Evolutionary conservation across 2,329 filamentous ascomycete species (phyloP).

Genomic region (Claviceps sp.): DNA sequence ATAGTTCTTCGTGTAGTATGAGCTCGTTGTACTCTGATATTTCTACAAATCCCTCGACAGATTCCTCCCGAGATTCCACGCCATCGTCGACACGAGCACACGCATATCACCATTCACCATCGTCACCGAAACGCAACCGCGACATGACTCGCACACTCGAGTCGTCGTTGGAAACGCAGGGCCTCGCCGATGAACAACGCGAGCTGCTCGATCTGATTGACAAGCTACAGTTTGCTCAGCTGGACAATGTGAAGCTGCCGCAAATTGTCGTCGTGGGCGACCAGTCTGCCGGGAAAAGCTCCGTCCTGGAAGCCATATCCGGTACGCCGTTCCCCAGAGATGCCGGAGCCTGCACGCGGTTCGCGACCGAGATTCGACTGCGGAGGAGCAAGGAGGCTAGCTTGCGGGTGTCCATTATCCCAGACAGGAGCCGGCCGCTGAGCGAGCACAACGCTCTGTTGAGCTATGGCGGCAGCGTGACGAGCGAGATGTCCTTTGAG

Average conservation of each 20-base stretch:
- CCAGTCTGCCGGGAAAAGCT: slow-evolving; percentile 51
- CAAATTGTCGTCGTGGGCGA: slow-evolving; percentile 53
- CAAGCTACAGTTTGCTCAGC: slow-evolving; percentile 37
- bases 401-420: slow-evolving; percentile 40
- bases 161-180: slow-evolving; percentile 33
- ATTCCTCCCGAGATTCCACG: not conserved
- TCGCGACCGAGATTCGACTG: slow-evolving; percentile 46
- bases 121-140: slow-evolving; percentile 11
- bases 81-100: not conserved
- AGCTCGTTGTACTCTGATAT: slow-evolving; percentile 6
- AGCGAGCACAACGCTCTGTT: slow-evolving; percentile 33
- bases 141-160: slow-evolving; percentile 30
- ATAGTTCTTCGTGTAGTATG: not conserved
- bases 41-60: not conserved
- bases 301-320: slow-evolving; percentile 49
- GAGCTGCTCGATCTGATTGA: slow-evolving; percentile 44
- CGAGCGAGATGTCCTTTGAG: slow-evolving; percentile 32
- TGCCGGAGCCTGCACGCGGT: slow-evolving; percentile 47
- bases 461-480: slow-evolving; percentile 34
- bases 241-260: slow-evolving; percentile 40
- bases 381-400: slow-evolving; percentile 30
- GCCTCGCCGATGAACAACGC: slow-evolving; percentile 40
- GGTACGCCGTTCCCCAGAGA: slow-evolving; percentile 47
- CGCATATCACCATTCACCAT: not conserved
- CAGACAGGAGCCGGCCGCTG: slow-evolving; percentile 33